These are phyloP conservation scores for Alisma plantagoaquatica DNA, from an alignment of 106 monocot genomes.

Conservation along the genomic window DNA sequence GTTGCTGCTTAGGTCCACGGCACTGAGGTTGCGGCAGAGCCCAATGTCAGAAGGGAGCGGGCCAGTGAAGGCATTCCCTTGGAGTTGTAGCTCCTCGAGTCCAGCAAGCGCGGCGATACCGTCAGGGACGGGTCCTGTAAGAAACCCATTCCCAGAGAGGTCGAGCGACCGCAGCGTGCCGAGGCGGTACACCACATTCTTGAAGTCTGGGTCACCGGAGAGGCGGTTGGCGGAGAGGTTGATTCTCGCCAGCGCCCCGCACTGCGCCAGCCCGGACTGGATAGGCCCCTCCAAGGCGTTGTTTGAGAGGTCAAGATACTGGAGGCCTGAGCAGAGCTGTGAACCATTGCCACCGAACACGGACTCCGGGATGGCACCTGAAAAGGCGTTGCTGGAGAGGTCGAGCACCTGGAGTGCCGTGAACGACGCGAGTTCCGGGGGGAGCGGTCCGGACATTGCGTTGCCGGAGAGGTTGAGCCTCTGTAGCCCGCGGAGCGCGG, in stretches of 20 bases:
- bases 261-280: conserved; percentile 27
- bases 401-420: conserved; percentile 36
- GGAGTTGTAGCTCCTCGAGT: conserved; percentile 40
- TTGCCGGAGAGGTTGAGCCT: conserved; percentile 42
- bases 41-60: conserved; percentile 41
- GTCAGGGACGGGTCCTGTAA: conserved; percentile 45
- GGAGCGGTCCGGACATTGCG: conserved; percentile 40
- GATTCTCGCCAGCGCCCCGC: conserved; percentile 36
- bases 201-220: conserved; percentile 41
- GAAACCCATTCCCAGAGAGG: conserved; percentile 44
- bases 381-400: conserved; percentile 45
- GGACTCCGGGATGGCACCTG: conserved; percentile 32
- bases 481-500: conserved; percentile 28
- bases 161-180: conserved; percentile 51
- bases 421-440: conserved; percentile 18
- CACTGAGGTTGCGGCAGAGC: conserved; percentile 41
- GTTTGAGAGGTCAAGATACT: conserved; percentile 34
- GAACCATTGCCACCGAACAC: conserved; percentile 17
- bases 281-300: conserved; percentile 53
- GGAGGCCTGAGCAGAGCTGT: conserved; percentile 33
- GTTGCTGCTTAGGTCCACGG: conserved; percentile 48
- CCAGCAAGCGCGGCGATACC: conserved; percentile 32
- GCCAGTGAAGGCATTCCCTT: conserved; percentile 51
- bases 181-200: conserved; percentile 22
- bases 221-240: conserved; percentile 63